phyloP scores from a whole-genome alignment of 192 early-diverging fungal genomes.

The Paraglomus brasilianum region DNA sequence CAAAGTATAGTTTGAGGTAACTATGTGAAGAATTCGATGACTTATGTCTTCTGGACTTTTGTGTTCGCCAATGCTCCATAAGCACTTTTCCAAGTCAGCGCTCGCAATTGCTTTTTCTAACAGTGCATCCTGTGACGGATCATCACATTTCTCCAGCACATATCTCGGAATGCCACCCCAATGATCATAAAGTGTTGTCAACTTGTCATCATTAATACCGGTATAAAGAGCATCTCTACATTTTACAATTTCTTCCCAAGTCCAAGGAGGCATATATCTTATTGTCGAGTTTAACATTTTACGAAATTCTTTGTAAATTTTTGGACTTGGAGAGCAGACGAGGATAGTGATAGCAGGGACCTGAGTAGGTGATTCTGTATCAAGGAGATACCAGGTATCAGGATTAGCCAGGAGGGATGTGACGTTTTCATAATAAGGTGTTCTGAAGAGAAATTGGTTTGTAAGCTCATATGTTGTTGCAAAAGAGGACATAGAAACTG shows the following conservation, averaged over 20 bases:
- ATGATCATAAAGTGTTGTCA: neutral
- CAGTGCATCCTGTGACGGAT: neutral
- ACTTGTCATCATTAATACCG: neutral
- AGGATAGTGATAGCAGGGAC: constrained; percentile 7
- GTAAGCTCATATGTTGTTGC: too few species aligned
- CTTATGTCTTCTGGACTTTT: too few species aligned
- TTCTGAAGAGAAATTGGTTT: too few species aligned
- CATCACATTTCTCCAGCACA: neutral
- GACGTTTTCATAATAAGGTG: too few species aligned
- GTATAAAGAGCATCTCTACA: constrained; percentile 8
- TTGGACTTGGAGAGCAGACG: constrained; percentile 5
- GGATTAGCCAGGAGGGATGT: neutral
- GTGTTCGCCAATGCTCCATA: too few species aligned
- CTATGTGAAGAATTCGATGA: too few species aligned
- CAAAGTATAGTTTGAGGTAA: too few species aligned
- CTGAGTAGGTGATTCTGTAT: neutral
- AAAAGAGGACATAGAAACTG: too few species aligned
- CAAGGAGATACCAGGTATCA: constrained; percentile 7
- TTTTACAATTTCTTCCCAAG: constrained; percentile 5
- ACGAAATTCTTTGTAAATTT: constrained; percentile 11
- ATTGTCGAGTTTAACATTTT: constrained; percentile 3
- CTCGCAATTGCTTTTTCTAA: constrained; percentile 14
- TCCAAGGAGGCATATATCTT: constrained; percentile 17
- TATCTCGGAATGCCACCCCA: constrained; percentile 19
- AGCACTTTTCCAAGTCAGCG: too few species aligned